These are phyloP conservation scores for Myriosclerotinia duriaeana DNA, from an alignment of 2,329 filamentous ascomycete genomes.

Conservation along the genomic window DNA sequence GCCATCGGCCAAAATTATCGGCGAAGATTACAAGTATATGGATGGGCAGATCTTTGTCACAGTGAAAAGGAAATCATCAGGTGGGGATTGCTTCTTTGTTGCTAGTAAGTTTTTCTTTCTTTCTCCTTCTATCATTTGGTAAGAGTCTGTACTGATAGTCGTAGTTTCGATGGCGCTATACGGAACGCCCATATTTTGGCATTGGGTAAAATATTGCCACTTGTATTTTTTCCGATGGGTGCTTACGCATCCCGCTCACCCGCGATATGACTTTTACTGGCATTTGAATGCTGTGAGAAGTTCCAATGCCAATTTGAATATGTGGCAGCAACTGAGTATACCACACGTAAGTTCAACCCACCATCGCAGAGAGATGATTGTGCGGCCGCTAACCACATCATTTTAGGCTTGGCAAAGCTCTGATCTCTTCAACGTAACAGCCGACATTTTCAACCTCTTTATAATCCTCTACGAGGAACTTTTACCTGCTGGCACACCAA, in stretches of 20 bases:
- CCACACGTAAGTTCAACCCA: constrained; percentile 1
- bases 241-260: constrained; percentile 3
- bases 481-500: not conserved
- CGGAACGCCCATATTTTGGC: constrained; percentile 1
- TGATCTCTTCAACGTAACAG: constrained; percentile 6
- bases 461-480: not conserved
- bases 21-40: not conserved
- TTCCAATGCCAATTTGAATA: not conserved
- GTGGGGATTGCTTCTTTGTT: constrained; percentile 4
- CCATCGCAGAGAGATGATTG: not conserved
- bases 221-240: constrained; percentile 5
- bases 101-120: not conserved
- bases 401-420: constrained; percentile 8
- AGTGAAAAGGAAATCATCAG: no score
- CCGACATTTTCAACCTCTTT: constrained; percentile 13
- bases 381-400: not conserved
- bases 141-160: not conserved
- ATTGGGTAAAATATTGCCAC: constrained; percentile 1
- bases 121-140: not conserved
- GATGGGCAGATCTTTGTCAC: not conserved
- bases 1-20: accelerated
- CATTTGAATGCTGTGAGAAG: not conserved
- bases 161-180: constrained; percentile 10
- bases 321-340: not conserved
- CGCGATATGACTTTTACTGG: constrained; percentile 8